A percentile compares a stretch with the other conserved stretches of the same genome.
Conservation (phyloP, 78 protist species). For the Diacronema lutheri region DNA sequence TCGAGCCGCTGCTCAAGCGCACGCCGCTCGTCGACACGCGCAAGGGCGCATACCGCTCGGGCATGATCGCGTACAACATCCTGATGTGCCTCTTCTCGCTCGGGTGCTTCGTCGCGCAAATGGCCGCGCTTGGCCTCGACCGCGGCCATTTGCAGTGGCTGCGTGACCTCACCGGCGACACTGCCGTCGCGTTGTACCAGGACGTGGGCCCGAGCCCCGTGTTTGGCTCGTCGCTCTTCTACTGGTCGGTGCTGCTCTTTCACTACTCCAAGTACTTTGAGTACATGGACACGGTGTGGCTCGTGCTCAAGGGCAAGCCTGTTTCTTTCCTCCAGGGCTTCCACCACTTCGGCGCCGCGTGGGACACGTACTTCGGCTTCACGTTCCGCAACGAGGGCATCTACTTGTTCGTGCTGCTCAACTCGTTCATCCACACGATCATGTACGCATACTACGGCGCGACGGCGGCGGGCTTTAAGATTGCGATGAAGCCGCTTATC, state of each 20-base stretch:
- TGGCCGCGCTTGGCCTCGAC: slow-evolving; percentile 16
- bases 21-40: not conserved
- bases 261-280: slow-evolving; percentile 39
- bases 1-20: not conserved
- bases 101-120: not conserved
- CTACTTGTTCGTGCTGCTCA: slow-evolving; percentile 25
- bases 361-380: slow-evolving; percentile 30
- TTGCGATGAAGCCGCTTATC: not conserved
- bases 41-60: not conserved
- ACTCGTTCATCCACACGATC: slow-evolving; percentile 4
- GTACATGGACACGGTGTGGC: slow-evolving; percentile 33
- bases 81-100: not conserved
- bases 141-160: not conserved
- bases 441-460: not conserved
- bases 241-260: not conserved
- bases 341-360: slow-evolving; percentile 50
- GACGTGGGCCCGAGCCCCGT: not conserved
- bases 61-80: slow-evolving; percentile 20
- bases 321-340: slow-evolving; percentile 25
- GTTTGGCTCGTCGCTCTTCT: not conserved
- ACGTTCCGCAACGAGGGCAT: slow-evolving; percentile 8
- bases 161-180: not conserved
- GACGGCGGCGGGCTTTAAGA: not conserved
- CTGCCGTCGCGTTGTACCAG: not conserved
- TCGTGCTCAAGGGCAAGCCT: slow-evolving; percentile 26